phyloP scores from a whole-genome alignment of 306 rosid species.

The Pachyrhizus erosus region DNA sequence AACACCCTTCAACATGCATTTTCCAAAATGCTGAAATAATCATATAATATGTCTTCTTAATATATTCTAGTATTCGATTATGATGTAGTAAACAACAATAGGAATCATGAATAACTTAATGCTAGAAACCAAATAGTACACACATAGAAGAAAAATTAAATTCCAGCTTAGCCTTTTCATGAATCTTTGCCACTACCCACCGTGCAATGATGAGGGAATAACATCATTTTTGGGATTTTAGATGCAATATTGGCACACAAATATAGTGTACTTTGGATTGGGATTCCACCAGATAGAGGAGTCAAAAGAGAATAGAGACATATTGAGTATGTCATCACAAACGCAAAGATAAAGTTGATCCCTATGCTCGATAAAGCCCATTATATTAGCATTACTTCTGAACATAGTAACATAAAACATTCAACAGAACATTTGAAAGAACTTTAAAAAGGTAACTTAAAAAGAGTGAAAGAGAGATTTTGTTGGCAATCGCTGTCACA shows the following conservation, averaged over 20 bases:
- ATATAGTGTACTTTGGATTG: constrained; percentile 34
- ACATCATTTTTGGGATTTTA: constrained; percentile 31
- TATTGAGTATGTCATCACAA: constrained; percentile 58
- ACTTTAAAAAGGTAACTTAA: constrained; percentile 49
- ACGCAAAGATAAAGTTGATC: constrained; percentile 55
- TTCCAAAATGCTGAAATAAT: background rate
- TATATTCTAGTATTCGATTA: background rate
- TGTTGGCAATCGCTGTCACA: constrained; percentile 50
- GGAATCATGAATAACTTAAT: background rate
- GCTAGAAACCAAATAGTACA: background rate
- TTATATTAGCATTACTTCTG: constrained; percentile 39
- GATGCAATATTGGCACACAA: constrained; percentile 22
- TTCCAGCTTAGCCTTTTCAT: constrained; percentile 35
- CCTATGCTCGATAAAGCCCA: constrained; percentile 65
- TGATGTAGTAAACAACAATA: background rate
- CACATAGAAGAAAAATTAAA: background rate
- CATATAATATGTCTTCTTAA: background rate
- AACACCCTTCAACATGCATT: background rate
- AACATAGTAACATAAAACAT: constrained; percentile 38
- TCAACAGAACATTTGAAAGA: constrained; percentile 43
- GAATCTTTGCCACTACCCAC: constrained; percentile 27
- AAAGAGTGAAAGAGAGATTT: constrained; percentile 53
- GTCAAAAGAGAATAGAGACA: constrained; percentile 78
- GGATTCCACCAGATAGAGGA: constrained; percentile 32
- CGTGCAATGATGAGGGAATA: constrained; percentile 36